Evolutionary conservation across 2,329 filamentous ascomycete genomes (phyloP).

Genomic region (Trichocomaceae sp.): DNA sequence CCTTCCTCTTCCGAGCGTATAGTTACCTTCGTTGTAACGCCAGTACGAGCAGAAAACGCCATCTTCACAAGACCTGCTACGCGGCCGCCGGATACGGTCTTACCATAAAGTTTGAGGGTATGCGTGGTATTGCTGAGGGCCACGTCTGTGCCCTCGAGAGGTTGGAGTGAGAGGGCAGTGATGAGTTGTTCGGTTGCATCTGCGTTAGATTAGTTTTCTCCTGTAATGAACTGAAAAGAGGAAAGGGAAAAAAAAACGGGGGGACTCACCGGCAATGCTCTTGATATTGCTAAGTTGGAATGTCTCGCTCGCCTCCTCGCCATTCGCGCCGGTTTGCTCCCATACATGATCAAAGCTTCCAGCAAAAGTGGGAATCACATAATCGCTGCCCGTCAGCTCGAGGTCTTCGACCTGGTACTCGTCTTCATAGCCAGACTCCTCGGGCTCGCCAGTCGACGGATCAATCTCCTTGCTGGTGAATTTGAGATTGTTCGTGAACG

Average conservation of each 20-base stretch:
- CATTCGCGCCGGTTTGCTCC: constrained; percentile 84
- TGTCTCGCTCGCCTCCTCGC: constrained; percentile 87
- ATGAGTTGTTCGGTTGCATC: constrained; percentile 90
- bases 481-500: constrained; percentile 87
- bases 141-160: constrained; percentile 89
- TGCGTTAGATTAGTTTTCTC: constrained; percentile 26
- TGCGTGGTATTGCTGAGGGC: constrained; percentile 83
- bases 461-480: constrained; percentile 99
- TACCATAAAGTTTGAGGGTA: constrained; percentile 90
- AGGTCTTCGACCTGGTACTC: constrained; percentile 96
- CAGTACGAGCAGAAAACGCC: constrained; percentile 87
- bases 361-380: constrained; percentile 86
- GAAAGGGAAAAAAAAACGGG: background rate
- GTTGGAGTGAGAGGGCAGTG: constrained; percentile 80
- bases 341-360: constrained; percentile 94
- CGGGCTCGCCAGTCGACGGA: constrained; percentile 83
- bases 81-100: constrained; percentile 83
- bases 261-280: constrained; percentile 75
- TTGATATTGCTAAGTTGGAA: constrained; percentile 80
- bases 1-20: constrained; percentile 89
- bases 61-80: constrained; percentile 85
- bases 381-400: constrained; percentile 85
- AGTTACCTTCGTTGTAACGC: constrained; percentile 92
- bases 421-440: constrained; percentile 89
- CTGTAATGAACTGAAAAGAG: background rate